phyloP scores from a whole-genome alignment of 2,329 filamentous ascomycete genomes.

The Endoconidiophora polonica region DNA sequence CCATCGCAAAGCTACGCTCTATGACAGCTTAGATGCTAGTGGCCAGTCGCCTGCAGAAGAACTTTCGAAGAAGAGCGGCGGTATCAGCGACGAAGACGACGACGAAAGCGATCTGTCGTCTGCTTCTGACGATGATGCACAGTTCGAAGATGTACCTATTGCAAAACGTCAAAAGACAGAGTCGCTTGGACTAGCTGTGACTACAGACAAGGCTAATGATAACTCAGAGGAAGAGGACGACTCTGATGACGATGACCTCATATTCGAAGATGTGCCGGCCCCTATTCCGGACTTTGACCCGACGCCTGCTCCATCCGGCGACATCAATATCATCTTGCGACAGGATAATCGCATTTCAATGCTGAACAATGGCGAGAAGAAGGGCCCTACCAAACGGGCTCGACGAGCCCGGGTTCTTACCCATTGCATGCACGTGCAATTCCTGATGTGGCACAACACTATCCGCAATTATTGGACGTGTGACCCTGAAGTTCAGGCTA shows the following conservation, averaged over 20 bases:
- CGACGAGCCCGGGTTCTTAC: constrained; percentile 60
- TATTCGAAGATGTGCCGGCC: constrained; percentile 40
- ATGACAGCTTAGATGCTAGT: constrained; percentile 41
- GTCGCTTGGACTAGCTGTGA: not conserved
- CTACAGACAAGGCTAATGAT: constrained; percentile 15
- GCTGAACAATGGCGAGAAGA: constrained; percentile 50
- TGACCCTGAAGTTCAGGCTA: constrained; percentile 57
- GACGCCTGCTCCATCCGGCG: constrained; percentile 38
- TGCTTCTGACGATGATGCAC: constrained; percentile 16
- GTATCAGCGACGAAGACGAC: constrained; percentile 17
- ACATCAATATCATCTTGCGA: constrained; percentile 57
- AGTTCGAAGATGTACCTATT: constrained; percentile 27
- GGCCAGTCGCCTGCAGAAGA: not conserved
- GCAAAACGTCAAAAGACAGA: constrained; percentile 19
- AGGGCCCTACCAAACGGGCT: constrained; percentile 73
- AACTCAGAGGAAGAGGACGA: constrained; percentile 25
- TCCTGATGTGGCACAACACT: constrained; percentile 77
- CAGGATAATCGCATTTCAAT: constrained; percentile 42
- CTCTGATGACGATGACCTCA: constrained; percentile 45
- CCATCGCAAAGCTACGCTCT: constrained; percentile 38
- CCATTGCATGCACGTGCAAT: constrained; percentile 79
- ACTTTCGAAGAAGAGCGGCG: constrained; percentile 17
- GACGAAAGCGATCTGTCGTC: constrained; percentile 35
- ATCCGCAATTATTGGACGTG: constrained; percentile 72
- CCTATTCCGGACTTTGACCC: constrained; percentile 24